Evolutionary conservation across 1,139 yeast genomes (phyloP), one percentile per base, ranked within the genome.

Genomic region (Taphrina communis): DNA sequence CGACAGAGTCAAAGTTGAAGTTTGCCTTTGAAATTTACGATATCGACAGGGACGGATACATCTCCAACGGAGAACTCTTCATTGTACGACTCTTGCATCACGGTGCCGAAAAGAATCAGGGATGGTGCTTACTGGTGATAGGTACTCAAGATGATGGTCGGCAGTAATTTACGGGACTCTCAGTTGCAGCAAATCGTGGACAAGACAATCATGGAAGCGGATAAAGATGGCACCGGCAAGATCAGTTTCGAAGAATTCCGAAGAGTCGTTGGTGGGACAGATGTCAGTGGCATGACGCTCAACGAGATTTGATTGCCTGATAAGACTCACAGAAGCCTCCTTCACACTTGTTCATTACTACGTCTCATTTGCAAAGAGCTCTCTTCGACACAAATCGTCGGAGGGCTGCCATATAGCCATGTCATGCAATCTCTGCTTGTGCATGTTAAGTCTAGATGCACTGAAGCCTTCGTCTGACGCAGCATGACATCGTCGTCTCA

Each of bases 141-240:
- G 98, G 62, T 95, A 57, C 83, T 95, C 81, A 90, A 94, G 79
- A 90, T 91, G 87, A 95, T 95, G 99, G 99, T 94, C 52, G 99
- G 98, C 2, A 88, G 87, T 75, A 93, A 94, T 75, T 80, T 95
- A 70, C 89, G 87, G 72, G 96, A 90, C 71, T 87, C 85, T 50
- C 97, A 94, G 76, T 82, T 95, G 72, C 99, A 95, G 78, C 99
- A 63, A 39, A 86, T 93, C 70, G 97, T 93, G 17, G 99, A 95
- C 77, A 87, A 95, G 78, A 92, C 99, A 0, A 91, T 95, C 74
- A 87, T 92, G 88, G 98, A 94, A 77, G 95, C 95, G 50, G 99
- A 95, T 76, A 77, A 79, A 52, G 98, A 95, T 75, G 96, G 96
- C 0, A 98, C 93, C 76, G 97, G 97, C 0, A 86, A 85, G 74